Evolutionary conservation across 2,329 filamentous ascomycete species (phyloP), one percentile per base, ranked within the genome.

Genomic region (Trichoderma afroharzianum): DNA sequence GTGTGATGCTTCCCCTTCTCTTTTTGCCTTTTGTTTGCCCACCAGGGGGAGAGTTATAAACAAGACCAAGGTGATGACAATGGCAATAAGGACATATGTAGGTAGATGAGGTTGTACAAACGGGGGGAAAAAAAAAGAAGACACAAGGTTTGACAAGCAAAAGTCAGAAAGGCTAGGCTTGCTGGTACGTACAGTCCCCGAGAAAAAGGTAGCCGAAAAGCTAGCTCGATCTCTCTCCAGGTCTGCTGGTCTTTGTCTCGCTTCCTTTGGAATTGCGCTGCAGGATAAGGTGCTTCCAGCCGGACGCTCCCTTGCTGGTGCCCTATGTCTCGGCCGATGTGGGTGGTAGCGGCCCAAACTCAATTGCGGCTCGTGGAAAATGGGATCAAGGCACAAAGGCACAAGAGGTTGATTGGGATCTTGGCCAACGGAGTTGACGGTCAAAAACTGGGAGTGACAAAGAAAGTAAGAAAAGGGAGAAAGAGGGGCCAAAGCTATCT

Each of bases 241-340:
- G 62, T 62, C 62, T 63, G 61, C 47, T n/a, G 24, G 36, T 43
- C 71, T 61, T 47, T 71, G 32, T 64, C 24, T 71, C 28, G 72
- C 68, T 67, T 43, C 64, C 43, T 55, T 50, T 72, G 73, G 68
- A 62, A 62, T 64, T 74, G 73, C 71, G 70, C 68, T 43, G 68
- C 72, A 69, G 73, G 72, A 50, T 32, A 26, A 32, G 36, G 12
- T n/a, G 30, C 15, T 58, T 58, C 28, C 85, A 88, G 87, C 90
- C 82, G 87, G 87, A 88, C 89, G 88, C 88, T 90, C 88, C 57
- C 57, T 33, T 53, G 28, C 6, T 89, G 15, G 82, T 90, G 86
- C 88, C 88, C 86, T 76, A 79, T 79, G 78, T 80, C 80, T 76
- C 77, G 74, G 71, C 55, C 62, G 73, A 63, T 72, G 55, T 67